Conservation (phyloP, 768 basidiomycete species). For the Phylloporus sp. region DNA sequence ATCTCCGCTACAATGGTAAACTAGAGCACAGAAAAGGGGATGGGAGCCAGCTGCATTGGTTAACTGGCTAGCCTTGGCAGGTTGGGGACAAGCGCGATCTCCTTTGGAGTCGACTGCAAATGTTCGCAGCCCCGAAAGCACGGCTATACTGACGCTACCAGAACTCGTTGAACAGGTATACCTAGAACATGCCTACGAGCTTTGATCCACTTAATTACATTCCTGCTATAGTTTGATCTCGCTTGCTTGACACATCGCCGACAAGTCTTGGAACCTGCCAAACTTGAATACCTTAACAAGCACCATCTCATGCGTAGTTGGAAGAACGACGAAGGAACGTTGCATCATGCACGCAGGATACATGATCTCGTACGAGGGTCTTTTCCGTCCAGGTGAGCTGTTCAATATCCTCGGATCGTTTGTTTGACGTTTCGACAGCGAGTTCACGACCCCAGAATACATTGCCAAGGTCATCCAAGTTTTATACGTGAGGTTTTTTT, state of each 20-base stretch:
- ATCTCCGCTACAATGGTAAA: background rate
- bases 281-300: slow-evolving; percentile 87
- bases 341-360: slow-evolving; percentile 51
- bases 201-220: background rate
- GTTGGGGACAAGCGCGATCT: slow-evolving; percentile 68
- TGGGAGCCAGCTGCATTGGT: slow-evolving; percentile 89
- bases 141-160: slow-evolving; percentile 53
- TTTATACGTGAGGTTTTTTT: slow-evolving; percentile 46
- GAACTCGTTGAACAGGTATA: slow-evolving; percentile 65
- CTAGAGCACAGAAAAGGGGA: slow-evolving; percentile 56
- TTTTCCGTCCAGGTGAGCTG: slow-evolving; percentile 54
- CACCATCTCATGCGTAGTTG: slow-evolving; percentile 67
- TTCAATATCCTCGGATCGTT: background rate
- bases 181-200: background rate
- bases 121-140: slow-evolving; percentile 59
- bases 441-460: slow-evolving; percentile 50
- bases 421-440: slow-evolving; percentile 28
- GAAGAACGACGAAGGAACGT: slow-evolving; percentile 47
- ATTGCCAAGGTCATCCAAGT: slow-evolving; percentile 60
- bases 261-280: slow-evolving; percentile 72
- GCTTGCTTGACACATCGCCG: slow-evolving; percentile 75
- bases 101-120: slow-evolving; percentile 19
- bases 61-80: slow-evolving; percentile 93
- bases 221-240: slow-evolving; percentile 62
- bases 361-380: slow-evolving; percentile 48